Evolutionary conservation across 371 early-diverging fungal genomes (phyloP).

Genomic region (Apophysomyces trapeziformis): DNA sequence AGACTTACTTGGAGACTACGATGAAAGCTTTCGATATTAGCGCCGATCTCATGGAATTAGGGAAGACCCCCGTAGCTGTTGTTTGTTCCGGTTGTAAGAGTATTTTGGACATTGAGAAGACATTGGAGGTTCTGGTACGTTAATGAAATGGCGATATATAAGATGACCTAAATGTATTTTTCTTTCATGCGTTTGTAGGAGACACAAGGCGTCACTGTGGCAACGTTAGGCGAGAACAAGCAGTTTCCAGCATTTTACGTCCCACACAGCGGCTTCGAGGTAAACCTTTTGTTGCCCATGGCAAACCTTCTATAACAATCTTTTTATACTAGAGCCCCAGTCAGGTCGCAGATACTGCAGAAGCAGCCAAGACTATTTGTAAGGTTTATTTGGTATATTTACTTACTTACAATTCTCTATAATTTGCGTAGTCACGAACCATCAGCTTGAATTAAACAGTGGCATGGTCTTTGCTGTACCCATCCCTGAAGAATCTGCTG

Average conservation of each 20-base stretch:
- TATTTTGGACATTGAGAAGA: conserved; percentile 89
- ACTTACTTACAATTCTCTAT: background rate
- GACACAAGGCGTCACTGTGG: conserved; percentile 93
- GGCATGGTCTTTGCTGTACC: conserved; percentile 93
- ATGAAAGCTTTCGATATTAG: conserved; percentile 79
- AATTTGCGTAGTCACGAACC: conserved; percentile 61
- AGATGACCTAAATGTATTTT: no score
- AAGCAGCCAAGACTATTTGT: conserved; percentile 74
- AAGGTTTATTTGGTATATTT: background rate
- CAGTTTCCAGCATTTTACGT: conserved; percentile 94
- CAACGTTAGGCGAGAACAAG: conserved; percentile 64
- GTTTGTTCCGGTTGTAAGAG: conserved; percentile 95
- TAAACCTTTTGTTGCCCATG: conserved; percentile 17
- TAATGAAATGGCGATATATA: background rate
- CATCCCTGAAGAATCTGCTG: conserved; percentile 76
- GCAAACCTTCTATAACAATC: background rate
- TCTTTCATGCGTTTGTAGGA: conserved; percentile 50
- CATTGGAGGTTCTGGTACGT: conserved; percentile 79
- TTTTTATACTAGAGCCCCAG: conserved; percentile 59
- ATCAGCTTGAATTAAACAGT: conserved; percentile 64
- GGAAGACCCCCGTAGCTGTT: conserved; percentile 89
- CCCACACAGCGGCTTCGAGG: conserved; percentile 71
- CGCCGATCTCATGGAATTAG: conserved; percentile 93
- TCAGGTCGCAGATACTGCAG: conserved; percentile 56
- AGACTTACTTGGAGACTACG: background rate